Evolutionary conservation across 768 basidiomycete genomes (phyloP), one percentile per base, ranked within the genome.

Genomic region (Trametes cinnabarina): DNA sequence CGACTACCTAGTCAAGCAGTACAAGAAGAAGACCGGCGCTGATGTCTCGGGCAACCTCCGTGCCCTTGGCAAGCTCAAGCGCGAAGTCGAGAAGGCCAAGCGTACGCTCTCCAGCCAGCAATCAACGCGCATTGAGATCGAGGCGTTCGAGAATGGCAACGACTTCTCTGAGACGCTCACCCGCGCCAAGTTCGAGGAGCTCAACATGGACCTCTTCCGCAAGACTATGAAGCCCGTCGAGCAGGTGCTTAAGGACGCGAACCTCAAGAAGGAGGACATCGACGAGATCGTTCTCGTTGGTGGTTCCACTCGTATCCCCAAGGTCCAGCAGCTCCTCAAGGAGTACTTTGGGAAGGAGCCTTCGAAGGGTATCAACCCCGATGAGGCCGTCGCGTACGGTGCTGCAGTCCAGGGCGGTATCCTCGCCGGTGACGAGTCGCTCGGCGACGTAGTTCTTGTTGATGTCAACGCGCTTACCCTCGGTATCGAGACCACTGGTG

Each of bases 191-290:
- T 98, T 99, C 71, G 96, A 98, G 74, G 95, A 98, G 74, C 82
- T 98, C 64, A 97, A 96, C 85, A 89, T 97, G 79, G 96, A 99
- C 69, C 85, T 98, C 51, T 99, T 99, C 90, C 84, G 96, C 69
- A 96, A 96, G 85, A 99, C 96, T 32, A 93, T 98, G 92, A 95
- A 95, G 81, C 96, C 96, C 62, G 96, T 98, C 61, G 95, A 98
- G 75, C 96, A 98, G 75, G 96, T 98, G 20, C 80, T 98, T 67
- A 97, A 97, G 86, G 96, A 98, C 69, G 90, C 96, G 63, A 89
- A 89, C 66, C 88, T 98, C 72, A 96, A 95, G 86, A 99, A 98
- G 84, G 96, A 98, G 67, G 90, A 94, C 63, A 77, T 99, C 51
- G 85, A 95, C 63, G 95, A 98, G 88, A 79, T 92, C 63, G 90